Base-by-base conservation (phyloP, 495 filamentous ascomycete genomes). In the Annulohypoxylon moriforme region DNA sequence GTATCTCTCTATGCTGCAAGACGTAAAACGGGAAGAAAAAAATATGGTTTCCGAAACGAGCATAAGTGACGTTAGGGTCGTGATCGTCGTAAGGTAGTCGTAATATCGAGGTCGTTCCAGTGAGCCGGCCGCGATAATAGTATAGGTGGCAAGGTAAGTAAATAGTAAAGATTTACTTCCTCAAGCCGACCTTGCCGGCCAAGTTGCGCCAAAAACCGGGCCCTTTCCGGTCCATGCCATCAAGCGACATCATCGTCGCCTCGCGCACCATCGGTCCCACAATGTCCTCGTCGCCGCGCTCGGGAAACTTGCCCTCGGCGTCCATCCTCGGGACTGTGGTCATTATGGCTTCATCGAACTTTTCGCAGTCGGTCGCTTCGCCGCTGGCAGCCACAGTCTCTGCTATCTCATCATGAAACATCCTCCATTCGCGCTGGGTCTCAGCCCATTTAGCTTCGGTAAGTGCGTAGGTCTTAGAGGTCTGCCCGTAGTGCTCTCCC, bases 201-300 rank as follows among this genome's bases (percentile, higher is more conserved):
- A 86, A 55, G 22, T 76, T 79, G 66, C 81, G 84, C 82, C 82
- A 85, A 50, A 79, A 78, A 16, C 80, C 73, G 4, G 79, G 75
- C n/a, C 77, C 73, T 61, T 79, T 80, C 52, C 77, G 77, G 20
- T 85, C 83, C 18, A 77, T 62, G 9, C 77, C 71, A 7, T 72
- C 75, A 14, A 80, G 74, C 20, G 82, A 79, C 24, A 76, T 73
- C 84, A 86, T 86, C 57, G 81, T 77, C 5, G 80, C 78, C 61
- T 89, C 86, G 56, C 90, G 86, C 11, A 89, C 88, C 94, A 98
- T 98, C 3, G 94, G 94, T 0, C 94, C 94, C 13, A 98, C 93
- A 65, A 97, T 96, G 76, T 96, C 93, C 60, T 93, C 90, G 71
- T 97, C 93, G 27, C 93, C 94, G 53, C 95, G 86, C 66, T 92